Base-by-base conservation (phyloP, 2,329 filamentous ascomycete species). In the Xylariaceae sp. region DNA sequence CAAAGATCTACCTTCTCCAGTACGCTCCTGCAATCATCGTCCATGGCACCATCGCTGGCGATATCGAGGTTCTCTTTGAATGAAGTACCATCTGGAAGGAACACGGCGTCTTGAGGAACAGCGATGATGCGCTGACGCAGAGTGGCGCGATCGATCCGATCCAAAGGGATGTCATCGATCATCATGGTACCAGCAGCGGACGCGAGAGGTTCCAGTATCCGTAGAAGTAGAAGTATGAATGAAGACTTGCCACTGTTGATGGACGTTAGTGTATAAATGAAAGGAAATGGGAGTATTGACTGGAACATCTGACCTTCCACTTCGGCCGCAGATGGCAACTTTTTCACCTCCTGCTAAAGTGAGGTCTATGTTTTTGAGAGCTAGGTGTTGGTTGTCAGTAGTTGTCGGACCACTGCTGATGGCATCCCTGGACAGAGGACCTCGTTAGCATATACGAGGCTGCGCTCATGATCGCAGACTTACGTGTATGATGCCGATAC, bases 71-170 rank as follows among this genome's bases (percentile, higher is more conserved):
- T 64, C 13, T 50, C 43, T 8, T 43, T 50, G 42, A 63, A 65
- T 1, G 51, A 62, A 26, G 56, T 60, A 3, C 57, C 64, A 34
- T 60, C 66, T 1, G 59, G 62, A 3, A 71, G 50, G 51, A 73
- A 69, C 7, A 69, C 62, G 2, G 64, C 48, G 9, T 71, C 69
- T 50, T 73, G 69, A 0, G 69, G 67, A 3, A 72, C 52, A 3
- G 64, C 62, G 34, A 68, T 65, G 19, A 72, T 56, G 4, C 62
- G 63, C 19, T 59, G 57, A 4, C 68, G 65, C 1, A 72, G 55
- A 0, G 52, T 45, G 1, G 48, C 8, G 2, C 66, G 56, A 28
- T 64, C 45, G 3, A 72, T 52, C 9, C 50, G 51, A 18, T 55
- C 37, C 0, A 64, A 59, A 0, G 54, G 44, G 1, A 55, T 45